A percentile compares a stretch with the other conserved stretches of the same genome.
phyloP scores from a whole-genome alignment of 495 filamentous ascomycete species.

The Opeltia flavorubescens region DNA sequence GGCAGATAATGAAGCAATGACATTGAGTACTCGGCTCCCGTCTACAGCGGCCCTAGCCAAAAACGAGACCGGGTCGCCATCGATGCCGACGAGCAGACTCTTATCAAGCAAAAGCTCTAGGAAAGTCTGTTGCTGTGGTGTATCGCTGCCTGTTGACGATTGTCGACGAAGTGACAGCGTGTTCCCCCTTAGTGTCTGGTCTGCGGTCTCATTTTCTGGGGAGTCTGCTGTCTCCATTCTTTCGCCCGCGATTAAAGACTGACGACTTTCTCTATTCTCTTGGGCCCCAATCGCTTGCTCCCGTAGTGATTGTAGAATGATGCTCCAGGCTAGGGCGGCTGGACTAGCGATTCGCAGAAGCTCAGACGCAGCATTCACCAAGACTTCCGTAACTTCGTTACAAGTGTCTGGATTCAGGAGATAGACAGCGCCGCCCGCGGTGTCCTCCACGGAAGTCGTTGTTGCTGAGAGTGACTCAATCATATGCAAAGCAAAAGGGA shows the following conservation, averaged over 20 bases:
- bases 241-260: conserved; percentile 47
- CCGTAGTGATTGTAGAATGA: conserved; percentile 56
- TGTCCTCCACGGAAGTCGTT: conserved; percentile 13
- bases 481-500: conserved; percentile 29
- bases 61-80: conserved; percentile 31
- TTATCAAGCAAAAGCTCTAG: conserved; percentile 40
- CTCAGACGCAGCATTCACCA: conserved; percentile 36
- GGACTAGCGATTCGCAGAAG: conserved; percentile 42
- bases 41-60: conserved; percentile 40
- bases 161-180: conserved; percentile 3
- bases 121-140: conserved; percentile 29
- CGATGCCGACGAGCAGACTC: conserved; percentile 24
- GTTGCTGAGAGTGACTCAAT: conserved; percentile 18
- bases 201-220: conserved; percentile 15
- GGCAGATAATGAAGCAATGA: conserved; percentile 42
- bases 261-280: conserved; percentile 45
- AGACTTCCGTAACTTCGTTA: conserved; percentile 46
- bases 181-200: conserved; percentile 8
- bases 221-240: conserved; percentile 15
- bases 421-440: conserved; percentile 36
- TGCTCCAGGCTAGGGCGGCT: conserved; percentile 60
- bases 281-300: conserved; percentile 41
- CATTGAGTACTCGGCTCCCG: conserved; percentile 43
- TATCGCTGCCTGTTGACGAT: conserved; percentile 16
- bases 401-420: conserved; percentile 48